Evolutionary conservation across 2,329 filamentous ascomycete species (phyloP).

Genomic region (Onygenales sp.): DNA sequence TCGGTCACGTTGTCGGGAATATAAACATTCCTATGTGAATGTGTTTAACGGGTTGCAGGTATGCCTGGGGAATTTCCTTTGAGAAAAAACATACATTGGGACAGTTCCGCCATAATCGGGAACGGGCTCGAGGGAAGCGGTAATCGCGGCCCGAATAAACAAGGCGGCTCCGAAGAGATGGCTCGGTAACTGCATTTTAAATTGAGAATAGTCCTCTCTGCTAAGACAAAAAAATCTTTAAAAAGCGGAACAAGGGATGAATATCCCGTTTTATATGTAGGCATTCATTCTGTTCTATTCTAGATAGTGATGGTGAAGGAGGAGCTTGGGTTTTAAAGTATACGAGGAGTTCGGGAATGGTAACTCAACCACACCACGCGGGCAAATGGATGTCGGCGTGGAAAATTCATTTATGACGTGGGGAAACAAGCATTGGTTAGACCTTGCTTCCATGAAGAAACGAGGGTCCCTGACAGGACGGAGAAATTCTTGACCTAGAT

Average conservation of each 20-base stretch:
- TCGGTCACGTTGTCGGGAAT: constrained; percentile 32
- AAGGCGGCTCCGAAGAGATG: neutral
- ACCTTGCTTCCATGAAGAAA: neutral
- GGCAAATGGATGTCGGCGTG: neutral
- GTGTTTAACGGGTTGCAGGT: neutral
- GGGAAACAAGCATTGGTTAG: neutral
- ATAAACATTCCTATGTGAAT: constrained; percentile 38
- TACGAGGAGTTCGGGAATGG: neutral
- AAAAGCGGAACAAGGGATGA: neutral
- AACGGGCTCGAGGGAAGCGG: constrained; percentile 17
- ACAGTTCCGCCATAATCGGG: constrained; percentile 34
- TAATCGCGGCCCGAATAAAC: neutral
- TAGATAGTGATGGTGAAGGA: neutral
- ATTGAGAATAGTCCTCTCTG: neutral
- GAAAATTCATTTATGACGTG: neutral
- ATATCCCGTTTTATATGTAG: neutral
- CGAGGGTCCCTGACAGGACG: neutral
- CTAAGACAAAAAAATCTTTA: neutral
- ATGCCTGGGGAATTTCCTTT: neutral
- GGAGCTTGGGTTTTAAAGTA: neutral
- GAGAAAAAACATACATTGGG: constrained; percentile 31
- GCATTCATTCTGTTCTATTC: neutral
- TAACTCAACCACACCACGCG: no score
- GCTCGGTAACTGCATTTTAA: neutral
- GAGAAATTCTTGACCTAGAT: neutral